Percentiles rank a stretch among this genome's conserved stretches.
Conservation (phyloP, 352 stramenopile genomes). For the Phytophthora chlamydospora region DNA sequence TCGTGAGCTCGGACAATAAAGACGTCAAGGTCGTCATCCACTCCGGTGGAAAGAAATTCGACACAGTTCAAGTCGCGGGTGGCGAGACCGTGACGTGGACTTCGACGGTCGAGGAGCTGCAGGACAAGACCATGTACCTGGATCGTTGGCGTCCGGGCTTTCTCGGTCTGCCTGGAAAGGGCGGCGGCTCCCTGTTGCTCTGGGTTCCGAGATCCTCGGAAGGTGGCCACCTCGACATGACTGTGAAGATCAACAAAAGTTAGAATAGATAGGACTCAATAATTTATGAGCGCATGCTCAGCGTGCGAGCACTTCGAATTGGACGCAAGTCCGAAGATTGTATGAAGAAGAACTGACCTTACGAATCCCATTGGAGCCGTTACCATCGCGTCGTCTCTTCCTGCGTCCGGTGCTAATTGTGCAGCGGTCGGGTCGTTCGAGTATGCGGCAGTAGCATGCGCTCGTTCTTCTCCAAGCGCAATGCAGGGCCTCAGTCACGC, state of each 20-base stretch:
- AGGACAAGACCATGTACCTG: conserved; percentile 67
- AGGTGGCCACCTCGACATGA: conserved; percentile 52
- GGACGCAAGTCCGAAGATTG: too few species aligned
- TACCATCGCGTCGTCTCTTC: conserved; percentile 18
- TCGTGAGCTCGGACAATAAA: conserved; percentile 49
- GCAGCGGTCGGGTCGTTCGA: conserved; percentile 13
- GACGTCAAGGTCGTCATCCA: conserved; percentile 54
- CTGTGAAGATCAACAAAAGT: conserved; percentile 52
- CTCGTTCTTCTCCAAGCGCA: conserved; percentile 49
- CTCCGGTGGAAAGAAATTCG: conserved; percentile 47
- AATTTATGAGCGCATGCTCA: conserved; percentile 27
- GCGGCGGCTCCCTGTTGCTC: conserved; percentile 55
- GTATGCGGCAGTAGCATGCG: conserved; percentile 38
- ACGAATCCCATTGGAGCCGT: conserved; percentile 8
- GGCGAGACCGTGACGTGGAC: conserved; percentile 51
- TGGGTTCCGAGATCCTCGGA: conserved; percentile 51
- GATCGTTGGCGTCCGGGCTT: conserved; percentile 69
- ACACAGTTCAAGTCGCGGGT: conserved; percentile 36
- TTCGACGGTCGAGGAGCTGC: conserved; percentile 38
- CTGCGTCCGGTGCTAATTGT: conserved; percentile 26
- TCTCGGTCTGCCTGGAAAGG: conserved; percentile 40
- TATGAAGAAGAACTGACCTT: too few species aligned
- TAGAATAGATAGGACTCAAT: conserved; percentile 39
- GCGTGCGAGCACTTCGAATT: too few species aligned
- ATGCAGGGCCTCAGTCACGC: conserved; percentile 19